phyloP scores from a whole-genome alignment of 176 grass and related monocot genomes.

The Chrysopogon serrulatus region DNA sequence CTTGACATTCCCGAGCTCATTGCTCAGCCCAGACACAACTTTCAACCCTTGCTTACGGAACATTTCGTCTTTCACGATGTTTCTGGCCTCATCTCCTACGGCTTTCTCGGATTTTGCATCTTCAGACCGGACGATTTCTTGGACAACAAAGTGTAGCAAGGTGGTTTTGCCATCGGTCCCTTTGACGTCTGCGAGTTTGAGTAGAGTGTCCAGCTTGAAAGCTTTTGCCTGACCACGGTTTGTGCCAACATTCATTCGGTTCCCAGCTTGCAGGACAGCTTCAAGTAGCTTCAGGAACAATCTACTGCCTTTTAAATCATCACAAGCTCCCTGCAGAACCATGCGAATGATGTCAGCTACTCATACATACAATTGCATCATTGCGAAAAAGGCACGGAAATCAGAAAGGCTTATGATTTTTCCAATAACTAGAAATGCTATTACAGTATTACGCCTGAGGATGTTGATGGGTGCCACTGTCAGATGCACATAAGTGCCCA shows the following conservation, averaged over 20 bases:
- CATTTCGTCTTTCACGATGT: constrained; percentile 43
- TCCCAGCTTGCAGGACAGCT: constrained; percentile 81
- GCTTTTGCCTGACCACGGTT: constrained; percentile 79
- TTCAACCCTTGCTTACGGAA: constrained; percentile 72
- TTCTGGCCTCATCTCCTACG: constrained; percentile 31
- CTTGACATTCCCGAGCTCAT: constrained; percentile 73
- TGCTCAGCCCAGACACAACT: constrained; percentile 71
- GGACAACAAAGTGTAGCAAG: constrained; percentile 82
- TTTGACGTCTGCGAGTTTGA: constrained; percentile 86
- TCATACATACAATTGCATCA: background rate
- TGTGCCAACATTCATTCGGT: constrained; percentile 90
- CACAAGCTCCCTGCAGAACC: constrained; percentile 67
- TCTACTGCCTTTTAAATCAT: constrained; percentile 83
- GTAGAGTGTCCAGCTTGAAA: constrained; percentile 90
- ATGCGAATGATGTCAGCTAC: background rate
- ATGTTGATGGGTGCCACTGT: background rate
- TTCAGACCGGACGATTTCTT: constrained; percentile 82
- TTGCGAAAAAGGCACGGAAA: background rate
- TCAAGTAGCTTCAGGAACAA: constrained; percentile 87
- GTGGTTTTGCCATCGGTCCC: constrained; percentile 83
- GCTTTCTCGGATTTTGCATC: constrained; percentile 38
- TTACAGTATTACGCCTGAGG: background rate
- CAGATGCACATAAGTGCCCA: background rate
- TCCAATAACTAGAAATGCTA: background rate
- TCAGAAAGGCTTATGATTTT: background rate